phyloP scores from a whole-genome alignment of 2,329 filamentous ascomycete genomes.

The Akanthomyces dipterigenus region DNA sequence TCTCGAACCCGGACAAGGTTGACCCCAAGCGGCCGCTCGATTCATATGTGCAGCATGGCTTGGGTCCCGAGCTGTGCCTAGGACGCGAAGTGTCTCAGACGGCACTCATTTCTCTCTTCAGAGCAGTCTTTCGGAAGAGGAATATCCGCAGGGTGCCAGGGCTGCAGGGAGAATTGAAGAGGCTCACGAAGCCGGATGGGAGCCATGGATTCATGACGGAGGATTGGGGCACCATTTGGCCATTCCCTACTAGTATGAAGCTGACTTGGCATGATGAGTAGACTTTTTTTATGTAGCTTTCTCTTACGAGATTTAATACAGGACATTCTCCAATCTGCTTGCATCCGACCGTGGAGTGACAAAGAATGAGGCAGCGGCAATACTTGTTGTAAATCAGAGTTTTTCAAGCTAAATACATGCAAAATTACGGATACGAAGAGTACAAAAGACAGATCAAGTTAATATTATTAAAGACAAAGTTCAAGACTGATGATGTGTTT shows the following conservation, averaged over 20 bases:
- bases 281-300: background rate
- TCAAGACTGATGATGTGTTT: too few relatives aligned
- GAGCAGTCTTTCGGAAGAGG: conserved; percentile 54
- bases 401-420: too few relatives aligned
- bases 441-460: too few relatives aligned
- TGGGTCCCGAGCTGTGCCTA: conserved; percentile 56
- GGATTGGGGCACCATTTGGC: conserved; percentile 49
- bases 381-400: too few relatives aligned
- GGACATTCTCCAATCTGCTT: too few relatives aligned
- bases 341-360: too few relatives aligned
- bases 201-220: conserved; percentile 58
- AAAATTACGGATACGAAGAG: too few relatives aligned
- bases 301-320: too few relatives aligned
- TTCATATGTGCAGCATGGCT: conserved; percentile 57
- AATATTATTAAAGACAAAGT: too few relatives aligned
- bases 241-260: conserved; percentile 48
- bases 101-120: conserved; percentile 61
- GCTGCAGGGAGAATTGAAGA: conserved; percentile 60
- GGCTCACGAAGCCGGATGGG: conserved; percentile 48
- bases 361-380: too few relatives aligned
- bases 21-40: conserved; percentile 57
- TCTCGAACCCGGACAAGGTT: conserved; percentile 55
- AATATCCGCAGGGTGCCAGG: conserved; percentile 57
- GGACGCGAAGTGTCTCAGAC: conserved; percentile 54
- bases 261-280: conserved; percentile 38